Percentiles rank a stretch among this genome's conserved stretches.
phyloP scores from a whole-genome alignment of 805 yeast species.

The Jamesozyma jinghongensis region DNA sequence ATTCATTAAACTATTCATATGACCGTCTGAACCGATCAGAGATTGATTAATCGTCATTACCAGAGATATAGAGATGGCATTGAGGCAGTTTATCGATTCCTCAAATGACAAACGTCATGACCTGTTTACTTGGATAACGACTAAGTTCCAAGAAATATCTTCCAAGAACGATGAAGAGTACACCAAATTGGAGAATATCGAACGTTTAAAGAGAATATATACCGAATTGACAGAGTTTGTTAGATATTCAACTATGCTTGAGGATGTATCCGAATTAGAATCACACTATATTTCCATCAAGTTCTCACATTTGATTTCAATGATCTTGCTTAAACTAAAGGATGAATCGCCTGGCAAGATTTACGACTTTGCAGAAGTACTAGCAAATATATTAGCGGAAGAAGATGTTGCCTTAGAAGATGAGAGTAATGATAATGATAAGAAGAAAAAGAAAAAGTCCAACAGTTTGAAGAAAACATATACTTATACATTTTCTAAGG shows the following conservation, averaged over 20 bases:
- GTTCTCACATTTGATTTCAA: conserved; percentile 16
- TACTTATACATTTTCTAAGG: conserved; percentile 21
- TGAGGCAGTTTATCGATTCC: conserved; percentile 1
- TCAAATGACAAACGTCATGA: conserved; percentile 17
- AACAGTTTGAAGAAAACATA: conserved; percentile 17
- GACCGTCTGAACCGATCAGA: too few species aligned
- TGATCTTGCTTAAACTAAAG: conserved; percentile 10
- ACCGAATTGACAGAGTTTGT: conserved; percentile 11
- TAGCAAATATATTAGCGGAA: conserved; percentile 23
- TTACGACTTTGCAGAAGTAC: conserved; percentile 23
- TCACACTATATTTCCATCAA: conserved; percentile 18
- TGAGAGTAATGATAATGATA: conserved; percentile 3
- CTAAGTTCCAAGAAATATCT: conserved; percentile 10
- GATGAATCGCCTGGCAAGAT: conserved; percentile 16
- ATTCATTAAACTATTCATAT: too few species aligned
- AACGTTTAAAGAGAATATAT: conserved; percentile 3
- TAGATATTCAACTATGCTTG: conserved; percentile 7
- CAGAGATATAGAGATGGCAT: neutral
- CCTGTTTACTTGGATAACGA: conserved; percentile 18
- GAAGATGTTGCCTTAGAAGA: conserved; percentile 16
- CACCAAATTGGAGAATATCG: neutral
- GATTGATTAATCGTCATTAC: neutral
- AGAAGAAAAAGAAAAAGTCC: conserved; percentile 16
- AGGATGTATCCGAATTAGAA: conserved; percentile 10
- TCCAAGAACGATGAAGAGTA: neutral